Base-by-base conservation (phyloP, 2,329 filamentous ascomycete species). In the Pseudopyrenochaeta lycopersici region DNA sequence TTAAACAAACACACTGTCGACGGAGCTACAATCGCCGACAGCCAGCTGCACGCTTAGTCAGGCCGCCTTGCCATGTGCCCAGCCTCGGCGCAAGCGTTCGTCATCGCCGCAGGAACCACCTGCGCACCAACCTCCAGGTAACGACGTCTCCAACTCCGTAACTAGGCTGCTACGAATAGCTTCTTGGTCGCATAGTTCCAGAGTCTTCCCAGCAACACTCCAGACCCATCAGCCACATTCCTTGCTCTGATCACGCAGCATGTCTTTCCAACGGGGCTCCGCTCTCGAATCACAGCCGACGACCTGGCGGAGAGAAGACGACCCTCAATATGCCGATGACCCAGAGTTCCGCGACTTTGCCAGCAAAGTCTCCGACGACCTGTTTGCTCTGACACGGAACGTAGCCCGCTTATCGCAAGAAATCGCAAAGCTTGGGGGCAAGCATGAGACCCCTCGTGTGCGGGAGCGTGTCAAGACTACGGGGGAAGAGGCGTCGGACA, bases 201-300 rank as follows among this genome's bases (percentile, higher is more conserved):
- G 14, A 3, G 12, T 12, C 31, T 12, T 10, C 27, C 27, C 18
- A 33, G 7, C 21, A 5, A 23, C 44, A 29, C 31, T 14, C 11
- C 2, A 14, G 11, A 30, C 17, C 23, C n/a, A 17, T 18, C 14
- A 20, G 2, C 30, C 10, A 23, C 14, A 30, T n/a, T 29, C 11
- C 17, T 30, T 15, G 27, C 31, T 39, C 33, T 21, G 43, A 32
- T 50, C 47, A 36, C 39, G 14, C 51, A 56, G 20, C 59, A 98
- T 98, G 94, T 97, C 94, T 15, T 98, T 95, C 79, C 90, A 97
- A 75, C 90, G 91, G 66, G 85, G 95, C 60, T 90, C 90, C 51
- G 89, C 86, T 57, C 83, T 97, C 64, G 94, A 98, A 81, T 88
- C 93, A 63, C 89, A 90, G 77, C 86, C 87, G 35, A 88, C 87